Evolutionary conservation across 2,329 filamentous ascomycete genomes (phyloP).

Genomic region (Ophiostoma populinum): DNA sequence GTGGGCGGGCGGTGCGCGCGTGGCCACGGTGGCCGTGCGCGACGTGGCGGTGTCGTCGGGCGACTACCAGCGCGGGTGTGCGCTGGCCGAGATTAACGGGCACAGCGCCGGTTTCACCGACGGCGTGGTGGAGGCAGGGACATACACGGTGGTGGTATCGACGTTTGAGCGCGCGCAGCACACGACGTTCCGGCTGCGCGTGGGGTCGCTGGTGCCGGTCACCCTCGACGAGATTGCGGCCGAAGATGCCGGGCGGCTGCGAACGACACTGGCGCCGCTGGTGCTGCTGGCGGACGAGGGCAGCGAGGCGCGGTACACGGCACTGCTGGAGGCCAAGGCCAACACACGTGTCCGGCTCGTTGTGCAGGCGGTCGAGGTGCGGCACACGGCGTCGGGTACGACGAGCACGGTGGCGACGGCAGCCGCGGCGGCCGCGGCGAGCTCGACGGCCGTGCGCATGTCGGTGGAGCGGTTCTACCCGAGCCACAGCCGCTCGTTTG

Average conservation of each 20-base stretch:
- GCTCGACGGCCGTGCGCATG: conserved; percentile 38
- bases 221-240: conserved; percentile 43
- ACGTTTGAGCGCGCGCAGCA: conserved; percentile 72
- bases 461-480: conserved; percentile 40
- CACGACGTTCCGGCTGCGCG: conserved; percentile 55
- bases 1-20: conserved; percentile 49
- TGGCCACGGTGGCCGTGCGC: conserved; percentile 50
- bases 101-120: conserved; percentile 9
- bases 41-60: conserved; percentile 71
- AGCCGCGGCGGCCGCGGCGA: conserved; percentile 13
- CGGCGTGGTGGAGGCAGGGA: conserved; percentile 43
- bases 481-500: neutral
- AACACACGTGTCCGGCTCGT: conserved; percentile 40
- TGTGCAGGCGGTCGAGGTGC: conserved; percentile 13
- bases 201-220: conserved; percentile 44
- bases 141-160: conserved; percentile 78
- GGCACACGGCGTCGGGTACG: conserved; percentile 10
- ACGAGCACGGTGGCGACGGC: conserved; percentile 13
- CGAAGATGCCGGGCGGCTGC: conserved; percentile 60
- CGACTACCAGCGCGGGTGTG: conserved; percentile 73
- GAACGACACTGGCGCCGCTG: conserved; percentile 39
- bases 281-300: conserved; percentile 10
- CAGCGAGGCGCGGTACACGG: conserved; percentile 23
- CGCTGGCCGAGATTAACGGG: conserved; percentile 37
- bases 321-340: conserved; percentile 28